Conservation (phyloP, 768 basidiomycete genomes). For the Lactifluus volemus region DNA sequence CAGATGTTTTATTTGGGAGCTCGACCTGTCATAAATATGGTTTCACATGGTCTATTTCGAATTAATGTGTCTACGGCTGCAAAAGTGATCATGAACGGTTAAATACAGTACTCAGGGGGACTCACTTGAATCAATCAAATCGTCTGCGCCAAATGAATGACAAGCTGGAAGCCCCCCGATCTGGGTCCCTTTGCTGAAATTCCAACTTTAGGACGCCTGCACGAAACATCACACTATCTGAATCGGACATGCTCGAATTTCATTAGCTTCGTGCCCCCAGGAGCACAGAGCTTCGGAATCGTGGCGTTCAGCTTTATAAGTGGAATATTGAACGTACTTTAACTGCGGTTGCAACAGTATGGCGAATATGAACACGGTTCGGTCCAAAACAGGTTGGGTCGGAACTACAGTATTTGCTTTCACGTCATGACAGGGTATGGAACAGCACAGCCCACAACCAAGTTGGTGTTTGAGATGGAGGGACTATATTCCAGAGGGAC, state of each 20-base stretch:
- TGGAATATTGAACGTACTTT: not conserved
- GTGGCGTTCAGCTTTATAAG: constrained; percentile 7
- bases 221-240: too few relatives aligned
- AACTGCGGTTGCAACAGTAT: not conserved
- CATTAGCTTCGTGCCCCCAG: not conserved
- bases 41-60: not conserved
- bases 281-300: not conserved
- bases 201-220: not conserved
- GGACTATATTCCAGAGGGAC: not conserved
- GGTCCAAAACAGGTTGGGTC: not conserved
- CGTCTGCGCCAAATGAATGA: not conserved
- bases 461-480: not conserved
- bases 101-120: not conserved
- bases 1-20: not conserved
- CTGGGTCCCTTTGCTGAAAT: not conserved
- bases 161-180: not conserved
- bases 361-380: not conserved
- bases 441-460: constrained; percentile 1
- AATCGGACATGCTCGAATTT: not conserved
- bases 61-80: not conserved
- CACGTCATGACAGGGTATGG: not conserved
- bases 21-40: not conserved
- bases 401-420: not conserved
- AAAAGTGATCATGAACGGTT: not conserved
- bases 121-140: constrained; percentile 4